phyloP scores from a whole-genome alignment of 306 rosid genomes.

The Ormosia emarginata region DNA sequence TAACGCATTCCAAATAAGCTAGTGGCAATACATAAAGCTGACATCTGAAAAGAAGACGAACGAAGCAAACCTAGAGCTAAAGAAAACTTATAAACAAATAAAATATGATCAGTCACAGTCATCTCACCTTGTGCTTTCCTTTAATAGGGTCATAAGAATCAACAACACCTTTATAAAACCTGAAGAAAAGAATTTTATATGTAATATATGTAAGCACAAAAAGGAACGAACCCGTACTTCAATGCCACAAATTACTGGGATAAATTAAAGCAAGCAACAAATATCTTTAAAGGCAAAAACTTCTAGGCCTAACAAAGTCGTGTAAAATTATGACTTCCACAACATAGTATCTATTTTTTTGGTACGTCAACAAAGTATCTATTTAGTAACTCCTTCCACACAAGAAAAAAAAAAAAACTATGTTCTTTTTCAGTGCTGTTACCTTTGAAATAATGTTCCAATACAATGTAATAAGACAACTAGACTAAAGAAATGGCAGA shows the following conservation, averaged over 20 bases:
- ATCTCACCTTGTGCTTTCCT: slow-evolving; percentile 64
- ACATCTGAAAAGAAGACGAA: background rate
- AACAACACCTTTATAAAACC: slow-evolving; percentile 78
- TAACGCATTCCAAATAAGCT: background rate
- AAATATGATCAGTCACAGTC: slow-evolving; percentile 11
- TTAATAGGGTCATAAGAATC: slow-evolving; percentile 42
- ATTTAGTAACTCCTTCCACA: background rate
- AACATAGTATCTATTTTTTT: background rate
- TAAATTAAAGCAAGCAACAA: background rate
- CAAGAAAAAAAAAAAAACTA: too few species aligned
- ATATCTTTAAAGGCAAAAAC: background rate
- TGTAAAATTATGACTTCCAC: background rate
- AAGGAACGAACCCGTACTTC: background rate
- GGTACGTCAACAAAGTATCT: background rate
- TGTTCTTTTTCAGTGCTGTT: too few species aligned
- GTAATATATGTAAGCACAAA: background rate
- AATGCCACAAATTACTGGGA: background rate
- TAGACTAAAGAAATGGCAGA: background rate
- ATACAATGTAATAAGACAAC: background rate
- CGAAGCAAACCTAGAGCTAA: background rate
- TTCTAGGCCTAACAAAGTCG: too few species aligned
- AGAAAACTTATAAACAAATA: background rate
- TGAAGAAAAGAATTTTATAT: slow-evolving; percentile 27
- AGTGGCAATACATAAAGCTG: background rate
- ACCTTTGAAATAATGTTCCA: background rate